These are phyloP conservation scores for Spergularia bocconei DNA, from an alignment of 148 eudicot species.

Conservation along the genomic window DNA sequence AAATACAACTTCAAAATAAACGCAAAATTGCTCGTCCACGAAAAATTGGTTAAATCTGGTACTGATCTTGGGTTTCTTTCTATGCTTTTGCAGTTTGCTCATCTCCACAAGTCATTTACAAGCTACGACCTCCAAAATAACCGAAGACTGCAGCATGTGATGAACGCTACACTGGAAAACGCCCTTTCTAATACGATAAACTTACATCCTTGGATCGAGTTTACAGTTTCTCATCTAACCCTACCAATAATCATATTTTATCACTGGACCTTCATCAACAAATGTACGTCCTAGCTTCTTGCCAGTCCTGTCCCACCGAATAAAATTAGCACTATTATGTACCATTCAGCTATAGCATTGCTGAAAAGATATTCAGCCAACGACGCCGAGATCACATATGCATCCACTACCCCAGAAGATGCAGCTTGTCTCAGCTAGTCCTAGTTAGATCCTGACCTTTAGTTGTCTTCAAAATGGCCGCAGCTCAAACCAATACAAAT, in stretches of 20 bases:
- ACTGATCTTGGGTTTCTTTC: background rate
- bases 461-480: slow-evolving; percentile 13
- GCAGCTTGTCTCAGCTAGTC: background rate
- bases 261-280: slow-evolving; percentile 21
- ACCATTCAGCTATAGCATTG: slow-evolving; percentile 21
- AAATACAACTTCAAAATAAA: too few relatives aligned
- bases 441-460: slow-evolving; percentile 4
- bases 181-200: background rate
- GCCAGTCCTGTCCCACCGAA: slow-evolving; percentile 11
- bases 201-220: slow-evolving; percentile 16
- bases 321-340: slow-evolving; percentile 26
- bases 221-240: slow-evolving; percentile 13
- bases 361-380: slow-evolving; percentile 27
- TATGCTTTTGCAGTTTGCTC: slow-evolving; percentile 17
- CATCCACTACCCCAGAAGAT: background rate
- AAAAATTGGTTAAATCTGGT: too few relatives aligned
- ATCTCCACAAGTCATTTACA: slow-evolving; percentile 24
- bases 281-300: slow-evolving; percentile 23
- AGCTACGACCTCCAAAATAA: slow-evolving; percentile 23
- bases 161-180: background rate
- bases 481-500: slow-evolving; percentile 4
- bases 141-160: slow-evolving; percentile 21
- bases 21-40: too few relatives aligned
- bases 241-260: slow-evolving; percentile 17
- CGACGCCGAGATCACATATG: background rate